These are phyloP conservation scores for Peniophora sp. DNA, from an alignment of 1,284 basidiomycete genomes.

Conservation along the genomic window DNA sequence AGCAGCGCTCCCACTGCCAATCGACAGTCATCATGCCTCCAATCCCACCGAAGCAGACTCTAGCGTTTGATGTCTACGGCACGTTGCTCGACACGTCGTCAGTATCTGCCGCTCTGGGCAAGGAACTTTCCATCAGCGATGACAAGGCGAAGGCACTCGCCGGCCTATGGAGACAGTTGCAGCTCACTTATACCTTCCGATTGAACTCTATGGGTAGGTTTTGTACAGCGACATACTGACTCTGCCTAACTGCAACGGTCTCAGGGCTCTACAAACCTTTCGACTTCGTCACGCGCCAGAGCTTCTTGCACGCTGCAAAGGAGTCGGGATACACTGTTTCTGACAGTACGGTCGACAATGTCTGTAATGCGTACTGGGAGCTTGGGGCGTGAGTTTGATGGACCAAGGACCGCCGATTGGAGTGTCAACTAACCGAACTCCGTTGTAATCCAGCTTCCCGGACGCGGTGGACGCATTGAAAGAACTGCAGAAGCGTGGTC, in stretches of 20 bases:
- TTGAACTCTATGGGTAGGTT: slow-evolving; percentile 24
- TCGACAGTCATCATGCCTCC: not conserved
- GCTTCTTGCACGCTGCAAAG: slow-evolving; percentile 19
- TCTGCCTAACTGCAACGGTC: not conserved
- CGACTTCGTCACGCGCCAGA: slow-evolving; percentile 19
- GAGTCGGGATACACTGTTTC: slow-evolving; percentile 14
- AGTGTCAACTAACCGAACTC: not conserved
- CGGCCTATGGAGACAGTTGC: slow-evolving; percentile 20
- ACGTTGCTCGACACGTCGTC: slow-evolving; percentile 23
- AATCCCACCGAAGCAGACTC: slow-evolving; percentile 2
- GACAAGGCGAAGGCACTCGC: slow-evolving; percentile 15
- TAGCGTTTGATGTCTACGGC: slow-evolving; percentile 26
- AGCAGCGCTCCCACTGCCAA: too few relatives aligned
- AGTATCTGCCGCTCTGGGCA: slow-evolving; percentile 13
- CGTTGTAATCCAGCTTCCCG: slow-evolving; percentile 14
- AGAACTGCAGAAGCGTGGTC: slow-evolving; percentile 10
- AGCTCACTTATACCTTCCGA: slow-evolving; percentile 27
- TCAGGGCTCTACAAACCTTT: slow-evolving; percentile 23
- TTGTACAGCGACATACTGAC: not conserved
- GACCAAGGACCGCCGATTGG: not conserved
- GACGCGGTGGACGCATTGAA: slow-evolving; percentile 16
- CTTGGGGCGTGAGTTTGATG: slow-evolving; percentile 17
- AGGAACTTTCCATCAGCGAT: slow-evolving; percentile 9
- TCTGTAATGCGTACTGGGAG: slow-evolving; percentile 19
- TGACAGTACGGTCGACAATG: slow-evolving; percentile 7